Evolutionary conservation across 2,329 filamentous ascomycete genomes (phyloP).

Genomic region (Ophiocordyceps camponoti-leonardi): DNA sequence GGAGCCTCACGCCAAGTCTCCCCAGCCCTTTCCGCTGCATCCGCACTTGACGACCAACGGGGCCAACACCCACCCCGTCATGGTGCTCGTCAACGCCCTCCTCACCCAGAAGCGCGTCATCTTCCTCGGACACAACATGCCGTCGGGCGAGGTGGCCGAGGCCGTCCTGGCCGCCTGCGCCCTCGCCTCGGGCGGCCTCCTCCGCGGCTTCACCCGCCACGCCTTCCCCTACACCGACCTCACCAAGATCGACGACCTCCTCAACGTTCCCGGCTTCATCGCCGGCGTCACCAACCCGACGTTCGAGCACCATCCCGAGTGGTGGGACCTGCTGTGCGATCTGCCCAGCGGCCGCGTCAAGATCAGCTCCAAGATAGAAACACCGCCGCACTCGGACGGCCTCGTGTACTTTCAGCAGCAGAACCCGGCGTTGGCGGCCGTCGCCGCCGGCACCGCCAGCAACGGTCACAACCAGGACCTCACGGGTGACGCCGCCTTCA

Average conservation of each 20-base stretch:
- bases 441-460: slow-evolving; percentile 24
- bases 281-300: slow-evolving; percentile 95
- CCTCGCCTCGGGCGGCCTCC: slow-evolving; percentile 76
- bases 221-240: slow-evolving; percentile 97
- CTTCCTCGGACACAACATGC: slow-evolving; percentile 87
- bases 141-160: slow-evolving; percentile 90
- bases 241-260: slow-evolving; percentile 89
- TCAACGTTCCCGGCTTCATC: slow-evolving; percentile 94
- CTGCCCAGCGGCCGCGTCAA: slow-evolving; percentile 83
- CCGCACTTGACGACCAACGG: slow-evolving; percentile 89
- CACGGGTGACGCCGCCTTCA: slow-evolving; percentile 78
- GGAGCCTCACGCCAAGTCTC: slow-evolving; percentile 61
- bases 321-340: slow-evolving; percentile 97
- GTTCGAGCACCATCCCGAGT: slow-evolving; percentile 86
- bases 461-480: slow-evolving; percentile 38
- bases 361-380: slow-evolving; percentile 78
- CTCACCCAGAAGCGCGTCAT: slow-evolving; percentile 93
- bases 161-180: slow-evolving; percentile 96
- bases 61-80: slow-evolving; percentile 77
- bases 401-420: slow-evolving; percentile 77
- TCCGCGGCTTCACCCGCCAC: slow-evolving; percentile 86
- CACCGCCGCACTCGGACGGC: slow-evolving; percentile 67
- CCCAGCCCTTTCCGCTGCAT: slow-evolving; percentile 73
- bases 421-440: slow-evolving; percentile 37
- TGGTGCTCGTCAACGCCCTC: slow-evolving; percentile 85